Evolutionary conservation across 1,284 basidiomycete genomes (phyloP), one percentile per base, ranked within the genome.

Genomic region (Pterulicium gracile): DNA sequence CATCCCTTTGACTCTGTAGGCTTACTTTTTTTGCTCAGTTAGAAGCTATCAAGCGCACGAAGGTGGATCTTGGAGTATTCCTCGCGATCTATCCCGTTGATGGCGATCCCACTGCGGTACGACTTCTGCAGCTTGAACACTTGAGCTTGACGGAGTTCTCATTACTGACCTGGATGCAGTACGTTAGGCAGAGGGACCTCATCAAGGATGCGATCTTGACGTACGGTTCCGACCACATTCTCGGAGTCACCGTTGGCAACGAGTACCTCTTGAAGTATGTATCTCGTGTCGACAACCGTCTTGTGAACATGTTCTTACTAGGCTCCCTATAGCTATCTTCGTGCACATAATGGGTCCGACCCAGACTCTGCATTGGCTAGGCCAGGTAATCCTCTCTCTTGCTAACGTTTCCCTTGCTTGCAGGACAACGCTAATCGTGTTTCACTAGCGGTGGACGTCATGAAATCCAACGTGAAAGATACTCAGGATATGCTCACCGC

Each of bases 31-130:
- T 17, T 24, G 34, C 21, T 15, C 59, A 65, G 77, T 70, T 92
- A 27, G 79, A 88, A 53, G 89, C 88, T 1, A 88, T 98, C 60
- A 70, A 85, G 57, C 78, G 82, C 56, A 95, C 92, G 43, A 89
- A 95, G 62, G 88, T 91, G 46, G 73, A 95, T 64, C 74, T 98
- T 77, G 69, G 66, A 7, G 86, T 97, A 13, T 96, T 72, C 64
- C 71, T 92, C n/a, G 94, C 82, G 22, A 89, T 88, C 56, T 97
- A 83, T 61, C 71, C 73, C 21, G 54, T 70, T 7, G 59, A 82
- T 27, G 75, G 71, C 45, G 79, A 84, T 52, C 77, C 84, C 50
- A 3, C 22, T 12, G 23, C n/a, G 2, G 21, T 36, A 3, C 46
- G 36, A 32, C 27, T 32, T 10, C 27, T 32, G 10, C 7, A 10